Base-by-base conservation (phyloP, 371 early-diverging fungal species). In the Enterocytospora artemiae region DNA sequence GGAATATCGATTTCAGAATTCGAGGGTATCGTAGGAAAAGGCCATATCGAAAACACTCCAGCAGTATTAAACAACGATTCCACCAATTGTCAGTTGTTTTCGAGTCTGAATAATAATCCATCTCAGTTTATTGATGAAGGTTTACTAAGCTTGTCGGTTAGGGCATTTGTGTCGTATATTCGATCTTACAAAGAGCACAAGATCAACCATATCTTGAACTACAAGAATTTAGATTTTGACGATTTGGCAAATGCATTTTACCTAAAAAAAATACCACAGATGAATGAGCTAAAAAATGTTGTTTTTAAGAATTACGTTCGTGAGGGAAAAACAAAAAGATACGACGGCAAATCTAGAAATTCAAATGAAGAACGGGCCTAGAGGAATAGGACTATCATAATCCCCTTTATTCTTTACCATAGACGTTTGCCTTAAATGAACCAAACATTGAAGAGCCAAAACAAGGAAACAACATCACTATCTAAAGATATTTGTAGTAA, bases 131-230 rank as follows among this genome's bases (percentile, higher is more conserved):
- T 68, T 16, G 37, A 33, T 34, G 14, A 62, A 0, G 48, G 55
- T 3, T n/a, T 68, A 0, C 31, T 50, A 4, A 25, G 36, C 1
- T 45, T 67, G 45, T 50, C 62, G 45, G 67, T 70, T 1, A 67
- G 64, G 44, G 75, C 77, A 1, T 74, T 77, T 67, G 72, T 77
- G n/a, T 69, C 75, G n/a, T 75, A 72, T 57, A 54, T 77, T 51
- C 44, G 75, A 48, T 69, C 73, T 30, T 77, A 77, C 46, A 77
- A 77, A 51, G 77, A 77, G 37, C 75, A 77, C 56, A 43, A 63
- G 18, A 41, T 75, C 2, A 70, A 56, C 31, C 72, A 72, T 52
- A 57, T 77, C 16, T 59, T 77, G 25, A 69, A 73, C 50, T 75
- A 67, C 41, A 74, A 68, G 31, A 71, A 72, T 44, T 56, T 77